phyloP scores from a whole-genome alignment of 768 basidiomycete species.

The Lanmaoa rubissima region DNA sequence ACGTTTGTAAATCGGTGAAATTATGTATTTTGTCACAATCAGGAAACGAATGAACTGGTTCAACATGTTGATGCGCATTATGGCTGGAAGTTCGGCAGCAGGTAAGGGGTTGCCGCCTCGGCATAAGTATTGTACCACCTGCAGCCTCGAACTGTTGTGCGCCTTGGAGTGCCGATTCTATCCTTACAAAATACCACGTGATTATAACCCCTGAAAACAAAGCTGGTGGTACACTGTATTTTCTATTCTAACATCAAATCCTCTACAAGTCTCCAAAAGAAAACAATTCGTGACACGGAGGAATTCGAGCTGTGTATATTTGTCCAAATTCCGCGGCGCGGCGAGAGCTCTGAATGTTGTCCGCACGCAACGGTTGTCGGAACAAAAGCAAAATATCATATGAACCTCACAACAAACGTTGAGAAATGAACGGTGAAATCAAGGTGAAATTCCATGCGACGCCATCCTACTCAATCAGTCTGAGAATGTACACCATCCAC shows the following conservation, averaged over 20 bases:
- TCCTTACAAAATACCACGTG: background rate
- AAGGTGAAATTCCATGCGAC: background rate
- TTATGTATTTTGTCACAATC: background rate
- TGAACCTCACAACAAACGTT: background rate
- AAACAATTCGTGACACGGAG: background rate
- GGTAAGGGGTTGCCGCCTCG: too few relatives aligned
- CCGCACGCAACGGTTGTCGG: background rate
- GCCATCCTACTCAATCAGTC: too few relatives aligned
- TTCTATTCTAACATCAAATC: too few relatives aligned
- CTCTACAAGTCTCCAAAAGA: background rate
- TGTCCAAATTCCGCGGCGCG: background rate
- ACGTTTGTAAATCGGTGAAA: background rate
- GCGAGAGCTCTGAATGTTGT: background rate
- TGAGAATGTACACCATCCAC: background rate
- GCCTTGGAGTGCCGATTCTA: too few relatives aligned
- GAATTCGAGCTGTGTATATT: too few relatives aligned
- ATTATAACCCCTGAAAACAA: background rate
- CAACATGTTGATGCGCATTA: background rate
- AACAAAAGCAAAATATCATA: background rate
- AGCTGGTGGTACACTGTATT: background rate
- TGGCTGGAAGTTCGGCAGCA: too few relatives aligned
- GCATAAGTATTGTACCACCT: too few relatives aligned
- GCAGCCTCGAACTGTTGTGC: too few relatives aligned
- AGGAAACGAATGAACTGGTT: background rate
- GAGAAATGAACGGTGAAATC: background rate